Conservation (phyloP, 345 rosid genomes). For the Rhizophora apiculata region DNA sequence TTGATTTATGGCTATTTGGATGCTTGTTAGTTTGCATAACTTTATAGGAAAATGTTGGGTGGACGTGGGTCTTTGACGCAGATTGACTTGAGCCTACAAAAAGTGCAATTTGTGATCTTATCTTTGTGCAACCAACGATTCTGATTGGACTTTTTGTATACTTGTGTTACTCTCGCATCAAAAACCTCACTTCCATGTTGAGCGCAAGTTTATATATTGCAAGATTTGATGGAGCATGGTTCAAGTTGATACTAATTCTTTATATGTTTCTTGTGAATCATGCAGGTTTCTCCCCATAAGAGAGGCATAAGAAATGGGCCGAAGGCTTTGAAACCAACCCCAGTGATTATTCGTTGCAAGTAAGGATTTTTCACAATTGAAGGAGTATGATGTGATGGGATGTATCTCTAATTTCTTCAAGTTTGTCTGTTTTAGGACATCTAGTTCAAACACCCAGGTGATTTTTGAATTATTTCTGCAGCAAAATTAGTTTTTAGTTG, state of each 20-base stretch:
- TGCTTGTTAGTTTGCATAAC: too few relatives aligned
- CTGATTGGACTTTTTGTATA: too few relatives aligned
- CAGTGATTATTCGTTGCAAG: conserved; percentile 89
- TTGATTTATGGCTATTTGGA: too few relatives aligned
- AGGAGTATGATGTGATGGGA: background rate
- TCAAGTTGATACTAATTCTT: background rate
- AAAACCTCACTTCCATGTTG: too few relatives aligned
- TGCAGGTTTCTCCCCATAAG: conserved; percentile 68
- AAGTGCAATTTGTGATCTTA: too few relatives aligned
- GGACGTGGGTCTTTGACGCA: too few relatives aligned
- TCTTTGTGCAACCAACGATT: too few relatives aligned
- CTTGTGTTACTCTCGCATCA: too few relatives aligned
- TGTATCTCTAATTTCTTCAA: too few relatives aligned
- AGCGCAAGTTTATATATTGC: background rate
- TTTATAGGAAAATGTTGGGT: too few relatives aligned
- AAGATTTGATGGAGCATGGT: conserved; percentile 1
- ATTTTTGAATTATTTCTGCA: background rate
- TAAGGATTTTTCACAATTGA: conserved; percentile 25
- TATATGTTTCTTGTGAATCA: background rate
- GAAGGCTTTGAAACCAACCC: conserved; percentile 83
- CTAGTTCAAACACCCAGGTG: background rate
- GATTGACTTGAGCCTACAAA: too few relatives aligned
- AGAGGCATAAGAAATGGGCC: conserved; percentile 90
- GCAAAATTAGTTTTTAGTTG: background rate
- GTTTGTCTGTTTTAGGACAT: too few relatives aligned